Evolutionary conservation across 495 filamentous ascomycete genomes (phyloP), one percentile per base, ranked within the genome.

Genomic region (Massariosphaeria phaeospora): DNA sequence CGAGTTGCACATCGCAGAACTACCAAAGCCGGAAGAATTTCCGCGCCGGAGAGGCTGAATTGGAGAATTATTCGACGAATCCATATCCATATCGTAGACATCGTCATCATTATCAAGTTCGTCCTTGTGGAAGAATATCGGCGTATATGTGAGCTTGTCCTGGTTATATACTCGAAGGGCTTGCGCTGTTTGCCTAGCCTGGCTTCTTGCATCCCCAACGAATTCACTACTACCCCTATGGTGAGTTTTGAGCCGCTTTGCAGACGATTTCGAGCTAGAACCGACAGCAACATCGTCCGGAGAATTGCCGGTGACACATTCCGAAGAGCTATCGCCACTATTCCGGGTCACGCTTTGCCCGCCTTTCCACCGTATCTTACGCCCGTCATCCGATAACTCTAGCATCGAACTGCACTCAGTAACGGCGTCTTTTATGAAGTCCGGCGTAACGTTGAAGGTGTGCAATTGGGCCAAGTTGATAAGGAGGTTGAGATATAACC

Each of bases 401-500:
- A 91, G 79, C 60, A 81, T 84, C 21, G 73, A 67, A 66, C 86
- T 89, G 60, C 76, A 76, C 39, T 83, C 79, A 10, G 68, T 64
- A 11, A 91, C 73, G 12, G 87, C 84, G 34, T 77, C 75, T 55
- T 82, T 76, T 49, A 91, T 80, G 58, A 87, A 88, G 25, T 82
- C 79, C 1, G 79, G 73, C 0, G 86, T 88, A 21, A 91, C 85
- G 61, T 84, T 88, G 51, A 88, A 72, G 1, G 85, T 87, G 64
- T 89, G 85, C 18, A 91, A 72, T 67, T 91, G 86, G 1, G 86
- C 86, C 73, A 91, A 79, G 69, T 86, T 88, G 65, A 79, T 82
- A 25, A 91, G 75, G 15, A 91, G 71, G 59, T 89, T 90, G n/a
- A 91, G 75, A 61, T 87, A 89, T 11, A 91, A 79, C 86, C 86